phyloP scores from a whole-genome alignment of 148 eudicot genomes.

The Rhododendron molle region DNA sequence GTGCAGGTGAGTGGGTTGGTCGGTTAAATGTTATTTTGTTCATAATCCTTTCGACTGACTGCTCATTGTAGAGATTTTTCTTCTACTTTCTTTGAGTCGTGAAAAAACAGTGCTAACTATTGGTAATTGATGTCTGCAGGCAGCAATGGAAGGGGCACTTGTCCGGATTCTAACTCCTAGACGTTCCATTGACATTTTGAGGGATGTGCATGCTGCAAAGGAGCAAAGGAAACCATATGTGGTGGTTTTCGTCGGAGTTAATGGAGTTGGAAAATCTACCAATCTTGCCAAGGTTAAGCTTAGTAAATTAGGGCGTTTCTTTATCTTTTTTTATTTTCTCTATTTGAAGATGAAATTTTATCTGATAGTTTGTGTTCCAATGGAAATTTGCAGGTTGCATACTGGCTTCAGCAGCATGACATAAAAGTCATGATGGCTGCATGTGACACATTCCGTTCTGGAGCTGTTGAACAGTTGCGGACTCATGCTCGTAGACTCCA shows the following conservation, averaged over 20 bases:
- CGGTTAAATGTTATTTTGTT: neutral
- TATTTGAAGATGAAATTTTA: neutral
- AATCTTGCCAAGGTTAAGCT: constrained; percentile 84
- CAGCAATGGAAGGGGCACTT: constrained; percentile 98
- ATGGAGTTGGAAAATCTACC: constrained; percentile 99
- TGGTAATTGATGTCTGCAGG: constrained; percentile 31
- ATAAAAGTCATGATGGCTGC: constrained; percentile 99
- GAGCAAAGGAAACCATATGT: constrained; percentile 95
- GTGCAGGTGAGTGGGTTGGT: constrained; percentile 53
- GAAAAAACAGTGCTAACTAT: neutral
- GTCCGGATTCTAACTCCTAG: constrained; percentile 93
- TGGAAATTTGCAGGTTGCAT: constrained; percentile 65
- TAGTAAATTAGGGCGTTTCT: neutral
- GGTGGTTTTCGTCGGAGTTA: constrained; percentile 97
- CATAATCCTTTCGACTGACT: neutral
- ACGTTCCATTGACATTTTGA: constrained; percentile 92
- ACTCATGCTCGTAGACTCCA: constrained; percentile 98
- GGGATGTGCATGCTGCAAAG: constrained; percentile 98
- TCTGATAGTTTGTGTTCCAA: constrained; percentile 6
- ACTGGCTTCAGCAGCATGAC: constrained; percentile 92
- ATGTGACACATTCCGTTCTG: constrained; percentile 96
- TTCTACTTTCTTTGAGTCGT: neutral
- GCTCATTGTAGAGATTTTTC: neutral
- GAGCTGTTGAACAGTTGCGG: constrained; percentile 97
- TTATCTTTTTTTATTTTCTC: neutral